A percentile compares a stretch with the other conserved stretches of the same genome.
Evolutionary conservation across 2,329 filamentous ascomycete species (phyloP).

Genomic region (Periconia macrospinosa): DNA sequence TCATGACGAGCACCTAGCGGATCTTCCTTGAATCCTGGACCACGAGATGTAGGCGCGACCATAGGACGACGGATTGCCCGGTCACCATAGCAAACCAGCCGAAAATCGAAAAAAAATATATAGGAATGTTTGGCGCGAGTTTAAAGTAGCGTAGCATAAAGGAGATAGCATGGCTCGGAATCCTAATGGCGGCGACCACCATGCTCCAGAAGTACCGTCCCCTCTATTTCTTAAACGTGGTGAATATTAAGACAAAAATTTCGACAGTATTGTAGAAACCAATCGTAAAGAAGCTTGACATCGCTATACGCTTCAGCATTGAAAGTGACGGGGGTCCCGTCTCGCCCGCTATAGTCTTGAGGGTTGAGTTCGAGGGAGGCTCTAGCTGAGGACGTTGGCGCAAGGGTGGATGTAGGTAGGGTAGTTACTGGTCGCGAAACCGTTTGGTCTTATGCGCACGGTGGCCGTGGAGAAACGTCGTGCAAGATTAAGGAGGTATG

Average conservation of each 20-base stretch:
- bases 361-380: too few relatives aligned
- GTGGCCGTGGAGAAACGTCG: too few relatives aligned
- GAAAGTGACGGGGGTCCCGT: too few relatives aligned
- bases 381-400: too few relatives aligned
- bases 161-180: constrained; percentile 49
- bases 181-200: constrained; percentile 45
- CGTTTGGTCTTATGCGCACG: too few relatives aligned
- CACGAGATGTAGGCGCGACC: constrained; percentile 63
- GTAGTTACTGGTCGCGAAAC: too few relatives aligned
- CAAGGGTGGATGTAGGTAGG: too few relatives aligned
- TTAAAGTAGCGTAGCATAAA: constrained; percentile 48
- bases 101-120: constrained; percentile 28
- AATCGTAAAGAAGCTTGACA: constrained; percentile 24
- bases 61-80: constrained; percentile 62
- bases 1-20: constrained; percentile 56
- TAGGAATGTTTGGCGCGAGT: constrained; percentile 38
- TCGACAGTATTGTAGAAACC: constrained; percentile 45
- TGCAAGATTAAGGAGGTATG: too few relatives aligned
- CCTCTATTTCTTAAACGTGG: constrained; percentile 48
- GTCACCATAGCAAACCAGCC: constrained; percentile 65
- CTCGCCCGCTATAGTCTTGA: too few relatives aligned
- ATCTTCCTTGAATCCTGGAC: constrained; percentile 54
- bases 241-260: constrained; percentile 48
- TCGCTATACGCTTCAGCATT: background rate
- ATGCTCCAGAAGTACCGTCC: constrained; percentile 55